phyloP scores from a whole-genome alignment of 2,329 filamentous ascomycete genomes.

The Knufia fluminis region DNA sequence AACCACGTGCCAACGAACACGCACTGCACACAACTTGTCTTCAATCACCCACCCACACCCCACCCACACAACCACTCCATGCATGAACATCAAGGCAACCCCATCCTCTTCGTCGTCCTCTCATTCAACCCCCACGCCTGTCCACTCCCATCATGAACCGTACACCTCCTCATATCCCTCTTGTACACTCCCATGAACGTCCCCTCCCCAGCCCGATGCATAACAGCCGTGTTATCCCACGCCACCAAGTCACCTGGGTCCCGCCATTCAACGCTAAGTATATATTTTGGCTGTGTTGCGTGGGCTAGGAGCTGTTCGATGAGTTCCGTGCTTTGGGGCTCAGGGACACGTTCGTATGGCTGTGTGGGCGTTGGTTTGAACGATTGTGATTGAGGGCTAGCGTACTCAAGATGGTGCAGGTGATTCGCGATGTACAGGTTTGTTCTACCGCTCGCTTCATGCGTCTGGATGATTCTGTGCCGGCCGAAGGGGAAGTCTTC shows the following conservation, averaged over 20 bases:
- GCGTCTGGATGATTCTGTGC: constrained; percentile 44
- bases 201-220: constrained; percentile 46
- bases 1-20: no score
- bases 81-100: constrained; percentile 26
- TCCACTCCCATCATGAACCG: constrained; percentile 42
- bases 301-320: constrained; percentile 34
- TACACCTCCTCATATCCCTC: constrained; percentile 48
- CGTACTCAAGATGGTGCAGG: constrained; percentile 42
- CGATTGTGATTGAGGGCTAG: constrained; percentile 6
- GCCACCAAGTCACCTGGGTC: constrained; percentile 43
- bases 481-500: constrained; percentile 31
- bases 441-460: constrained; percentile 43
- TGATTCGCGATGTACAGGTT: constrained; percentile 48
- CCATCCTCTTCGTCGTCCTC: constrained; percentile 23
- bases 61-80: no score
- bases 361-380: constrained; percentile 11
- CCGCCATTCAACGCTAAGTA: constrained; percentile 41
- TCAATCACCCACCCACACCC: no score
- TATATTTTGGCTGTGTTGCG: constrained; percentile 40
- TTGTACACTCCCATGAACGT: constrained; percentile 40
- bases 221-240: constrained; percentile 51
- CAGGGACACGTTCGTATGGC: constrained; percentile 18
- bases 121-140: constrained; percentile 39
- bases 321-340: constrained; percentile 28
- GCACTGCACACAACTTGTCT: no score